Evolutionary conservation across 1,139 yeast species (phyloP), one percentile per base, ranked within the genome.

Genomic region (Pneumocystis carinii): DNA sequence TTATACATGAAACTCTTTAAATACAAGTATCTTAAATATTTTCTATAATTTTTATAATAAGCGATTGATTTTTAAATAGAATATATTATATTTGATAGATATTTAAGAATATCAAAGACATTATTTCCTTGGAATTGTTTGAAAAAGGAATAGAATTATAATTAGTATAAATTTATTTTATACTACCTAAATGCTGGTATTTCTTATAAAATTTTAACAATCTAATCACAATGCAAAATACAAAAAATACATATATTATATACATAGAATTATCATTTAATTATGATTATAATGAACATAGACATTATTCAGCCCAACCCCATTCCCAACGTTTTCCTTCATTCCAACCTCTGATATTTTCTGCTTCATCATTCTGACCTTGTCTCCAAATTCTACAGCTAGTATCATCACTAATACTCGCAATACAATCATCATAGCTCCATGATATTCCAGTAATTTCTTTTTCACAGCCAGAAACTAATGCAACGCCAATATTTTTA

Each of bases 391-490:
- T 14, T 29, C 59, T 57, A 39, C 41, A 37, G 29, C 42, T 57
- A 19, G 59, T 15, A 57, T 57, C 59, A 39, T 57, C 59, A 39
- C 59, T 57, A 39, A 57, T 57, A 57, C 59, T 57, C 14, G 59
- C 59, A 57, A 57, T 27, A 37, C 41, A 37, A 19, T 39, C 59
- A 39, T 39, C 59, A 57, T 19, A 37, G 24, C 59, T 39, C 41
- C 41, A 57, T 39, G 59, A 57, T 37, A 57, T 57, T n/a, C 59
- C 59, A 19, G 59, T 57, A 29, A 57, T 24, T 29, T 37, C 59
- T 57, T 57, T 39, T 29, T 37, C 41, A 29, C 42, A 39, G 1
- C 59, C 59, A 19, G 42, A 17, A 14, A 14, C 4, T 39, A 57
- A 57, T 37, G 38, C 59, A 57, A 57, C 38, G 19, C 59, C 59